Evolutionary conservation across 179 eudicot genomes (phyloP).

Genomic region (Silene coronaria): DNA sequence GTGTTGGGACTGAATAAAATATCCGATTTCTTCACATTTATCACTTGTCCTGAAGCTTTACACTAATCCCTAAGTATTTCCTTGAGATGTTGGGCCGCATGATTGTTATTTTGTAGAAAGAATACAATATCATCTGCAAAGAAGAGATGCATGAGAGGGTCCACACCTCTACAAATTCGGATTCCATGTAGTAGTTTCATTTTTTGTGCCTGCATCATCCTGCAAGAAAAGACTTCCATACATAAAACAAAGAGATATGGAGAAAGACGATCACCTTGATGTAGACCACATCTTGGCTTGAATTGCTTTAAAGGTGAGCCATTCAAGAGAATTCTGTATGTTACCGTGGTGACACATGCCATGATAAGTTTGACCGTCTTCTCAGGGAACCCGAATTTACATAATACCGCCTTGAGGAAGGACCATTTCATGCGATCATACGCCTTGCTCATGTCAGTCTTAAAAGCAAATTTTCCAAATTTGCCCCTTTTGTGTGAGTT

Average conservation of each 20-base stretch:
- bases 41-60: neutral
- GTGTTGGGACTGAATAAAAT: neutral
- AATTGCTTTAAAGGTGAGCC: neutral
- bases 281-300: neutral
- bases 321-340: too few relatives aligned
- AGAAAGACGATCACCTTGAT: neutral
- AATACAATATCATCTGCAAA: neutral
- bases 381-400: neutral
- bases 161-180: neutral
- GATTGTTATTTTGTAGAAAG: too few relatives aligned
- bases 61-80: neutral
- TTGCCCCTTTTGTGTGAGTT: neutral
- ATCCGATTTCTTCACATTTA: neutral
- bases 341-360: neutral
- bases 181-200: too few relatives aligned
- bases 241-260: neutral
- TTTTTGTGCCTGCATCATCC: neutral
- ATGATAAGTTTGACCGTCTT: too few relatives aligned
- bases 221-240: neutral
- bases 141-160: neutral
- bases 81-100: accelerated
- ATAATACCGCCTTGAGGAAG: neutral
- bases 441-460: neutral
- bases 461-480: neutral
- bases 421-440: neutral